A percentile compares a stretch with the other conserved stretches of the same genome.
Evolutionary conservation across 208 protist genomes (phyloP).

Genomic region (Leishmania braziliensis): DNA sequence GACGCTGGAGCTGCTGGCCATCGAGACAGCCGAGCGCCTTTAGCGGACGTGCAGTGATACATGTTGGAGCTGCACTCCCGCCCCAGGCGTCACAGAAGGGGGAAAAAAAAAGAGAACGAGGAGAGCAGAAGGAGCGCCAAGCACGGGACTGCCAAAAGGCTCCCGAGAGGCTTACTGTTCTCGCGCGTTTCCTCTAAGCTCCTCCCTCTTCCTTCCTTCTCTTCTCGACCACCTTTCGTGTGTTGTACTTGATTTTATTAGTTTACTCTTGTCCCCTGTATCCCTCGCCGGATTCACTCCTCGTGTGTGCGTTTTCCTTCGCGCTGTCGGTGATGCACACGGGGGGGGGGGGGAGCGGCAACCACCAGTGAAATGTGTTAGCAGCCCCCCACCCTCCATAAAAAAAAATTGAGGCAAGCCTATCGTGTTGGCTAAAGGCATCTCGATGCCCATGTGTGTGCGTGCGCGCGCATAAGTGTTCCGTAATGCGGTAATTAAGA

Average conservation of each 20-base stretch:
- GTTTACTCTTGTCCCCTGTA: constrained; percentile 3
- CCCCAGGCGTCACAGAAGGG: not conserved
- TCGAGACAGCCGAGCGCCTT: constrained; percentile 86
- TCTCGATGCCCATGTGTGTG: not conserved
- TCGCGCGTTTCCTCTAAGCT: not conserved
- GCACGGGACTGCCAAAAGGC: not conserved
- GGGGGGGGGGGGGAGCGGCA: not conserved
- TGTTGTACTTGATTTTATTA: constrained; percentile 9
- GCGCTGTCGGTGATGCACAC: not conserved
- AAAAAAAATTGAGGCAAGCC: too few relatives aligned
- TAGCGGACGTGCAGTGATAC: constrained; percentile 21
- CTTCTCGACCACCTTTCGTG: not conserved
- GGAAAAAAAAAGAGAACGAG: not conserved
- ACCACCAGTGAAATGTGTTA: not conserved
- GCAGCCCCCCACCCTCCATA: not conserved
- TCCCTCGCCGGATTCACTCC: not conserved
- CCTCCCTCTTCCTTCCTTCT: not conserved
- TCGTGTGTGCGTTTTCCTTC: not conserved
- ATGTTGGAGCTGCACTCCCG: not conserved
- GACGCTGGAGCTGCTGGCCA: constrained; percentile 93
- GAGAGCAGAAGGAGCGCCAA: not conserved
- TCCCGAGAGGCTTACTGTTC: not conserved
- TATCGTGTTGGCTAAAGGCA: not conserved
- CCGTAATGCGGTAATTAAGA: constrained; percentile 8
- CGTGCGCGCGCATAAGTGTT: not conserved